phyloP scores from a whole-genome alignment of 2,329 filamentous ascomycete species.

The Teratosphaeria epicoccoides region DNA sequence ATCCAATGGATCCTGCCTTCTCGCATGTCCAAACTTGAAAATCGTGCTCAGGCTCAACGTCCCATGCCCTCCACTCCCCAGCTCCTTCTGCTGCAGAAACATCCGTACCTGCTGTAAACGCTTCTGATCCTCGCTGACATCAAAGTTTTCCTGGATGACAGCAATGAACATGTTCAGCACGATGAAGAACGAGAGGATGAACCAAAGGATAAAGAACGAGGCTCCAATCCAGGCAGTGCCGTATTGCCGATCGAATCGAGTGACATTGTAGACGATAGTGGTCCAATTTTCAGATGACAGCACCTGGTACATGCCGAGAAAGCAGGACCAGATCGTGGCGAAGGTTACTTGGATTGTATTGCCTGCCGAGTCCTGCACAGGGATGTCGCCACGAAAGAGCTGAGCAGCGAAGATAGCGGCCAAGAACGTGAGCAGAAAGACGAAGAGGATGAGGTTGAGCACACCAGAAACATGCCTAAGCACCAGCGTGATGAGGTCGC shows the following conservation, averaged over 20 bases:
- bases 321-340: slow-evolving; percentile 85
- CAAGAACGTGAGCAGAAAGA: slow-evolving; percentile 89
- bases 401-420: slow-evolving; percentile 89
- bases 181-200: slow-evolving; percentile 89
- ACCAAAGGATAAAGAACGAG: slow-evolving; percentile 87
- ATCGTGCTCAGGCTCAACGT: slow-evolving; percentile 64
- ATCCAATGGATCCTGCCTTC: slow-evolving; percentile 71
- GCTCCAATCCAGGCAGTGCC: slow-evolving; percentile 88
- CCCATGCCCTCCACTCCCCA: slow-evolving; percentile 53
- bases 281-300: slow-evolving; percentile 98
- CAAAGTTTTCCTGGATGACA: slow-evolving; percentile 98
- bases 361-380: slow-evolving; percentile 47
- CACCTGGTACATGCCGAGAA: slow-evolving; percentile 95
- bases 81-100: slow-evolving; percentile 82
- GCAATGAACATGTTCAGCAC: slow-evolving; percentile 99
- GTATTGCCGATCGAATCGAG: slow-evolving; percentile 51
- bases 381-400: slow-evolving; percentile 80
- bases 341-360: slow-evolving; percentile 64
- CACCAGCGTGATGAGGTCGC: slow-evolving; percentile 74
- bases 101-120: slow-evolving; percentile 91
- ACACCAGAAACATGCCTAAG: slow-evolving; percentile 88
- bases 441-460: slow-evolving; percentile 86
- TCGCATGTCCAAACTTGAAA: slow-evolving; percentile 51
- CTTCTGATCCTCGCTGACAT: slow-evolving; percentile 97
- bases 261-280: slow-evolving; percentile 69